Percentiles rank a stretch among this genome's conserved stretches.
Evolutionary conservation across 2,329 filamentous ascomycete genomes (phyloP).

Genomic region (Corniculantispora saksenae): DNA sequence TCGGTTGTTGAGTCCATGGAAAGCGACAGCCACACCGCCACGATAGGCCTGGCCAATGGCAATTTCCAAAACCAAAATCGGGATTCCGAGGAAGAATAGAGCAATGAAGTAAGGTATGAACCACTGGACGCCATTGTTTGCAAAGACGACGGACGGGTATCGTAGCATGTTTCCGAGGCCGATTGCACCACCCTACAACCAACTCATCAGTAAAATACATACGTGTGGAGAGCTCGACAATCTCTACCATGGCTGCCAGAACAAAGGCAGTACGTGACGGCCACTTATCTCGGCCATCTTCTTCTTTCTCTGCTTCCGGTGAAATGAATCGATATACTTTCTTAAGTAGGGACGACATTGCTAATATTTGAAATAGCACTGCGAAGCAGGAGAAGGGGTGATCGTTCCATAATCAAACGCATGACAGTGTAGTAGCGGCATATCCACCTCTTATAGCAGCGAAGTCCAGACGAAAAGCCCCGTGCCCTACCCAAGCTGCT

Average conservation of each 20-base stretch:
- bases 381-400: neutral
- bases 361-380: neutral
- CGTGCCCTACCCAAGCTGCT: neutral
- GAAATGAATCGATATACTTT: constrained; percentile 14
- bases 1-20: constrained; percentile 48
- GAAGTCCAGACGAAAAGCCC: neutral
- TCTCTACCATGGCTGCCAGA: constrained; percentile 17
- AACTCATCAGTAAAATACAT: neutral
- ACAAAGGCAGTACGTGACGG: constrained; percentile 18
- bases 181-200: constrained; percentile 47
- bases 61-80: constrained; percentile 54
- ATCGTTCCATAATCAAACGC: neutral
- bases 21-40: constrained; percentile 51
- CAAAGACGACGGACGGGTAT: constrained; percentile 57
- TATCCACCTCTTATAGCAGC: neutral
- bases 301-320: constrained; percentile 21
- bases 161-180: constrained; percentile 57
- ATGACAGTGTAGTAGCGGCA: neutral
- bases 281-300: constrained; percentile 21
- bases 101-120: constrained; percentile 56
- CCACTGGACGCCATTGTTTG: constrained; percentile 58
- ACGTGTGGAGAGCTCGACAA: neutral
- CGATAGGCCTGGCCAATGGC: constrained; percentile 67
- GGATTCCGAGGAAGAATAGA: constrained; percentile 53
- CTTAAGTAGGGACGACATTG: neutral